Evolutionary conservation across 2,329 filamentous ascomycete genomes (phyloP), one percentile per base, ranked within the genome.

Genomic region (Colletotrichum tanaceti): DNA sequence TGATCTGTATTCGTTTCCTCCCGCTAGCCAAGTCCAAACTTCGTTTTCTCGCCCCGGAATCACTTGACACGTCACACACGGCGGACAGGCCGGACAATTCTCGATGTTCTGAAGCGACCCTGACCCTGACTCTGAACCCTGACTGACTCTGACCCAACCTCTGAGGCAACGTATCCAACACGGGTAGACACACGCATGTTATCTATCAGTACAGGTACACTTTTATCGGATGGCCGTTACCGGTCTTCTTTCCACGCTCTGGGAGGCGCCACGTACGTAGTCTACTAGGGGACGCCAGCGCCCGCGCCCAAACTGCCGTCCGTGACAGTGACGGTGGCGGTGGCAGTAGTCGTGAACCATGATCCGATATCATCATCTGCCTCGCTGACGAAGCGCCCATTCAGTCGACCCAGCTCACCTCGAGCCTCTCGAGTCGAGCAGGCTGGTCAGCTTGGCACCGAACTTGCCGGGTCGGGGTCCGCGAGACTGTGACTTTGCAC

Each of bases 11-110:
- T 22, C 18, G 14, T 13, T 22, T 9, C 22, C 22, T 32, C 28
- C 13, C 41, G n/a, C 28, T 16, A 35, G 13, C 47, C 53, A 5
- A 54, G n/a, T 4, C 49, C 41, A 65, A 68, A 59, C 60, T 68
- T 54, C 54, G 61, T 65, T 65, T 59, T 50, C 28, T 9, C 47
- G 61, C 65, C 46, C 49, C 58, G 35, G 53, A 54, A 50, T 60
- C 24, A 60, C 61, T 68, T 65, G 65, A 68, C 61, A n/a, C n/a
- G n/a, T n/a, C n/a, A n/a, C n/a, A 53, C 65, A 54, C 58, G n/a
- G n/a, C 13, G 35, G 35, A 14, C 32, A 14, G 20, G 49, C 54
- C 28, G 49, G 61, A 55, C 41, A 65, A 35, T 49, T 59, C 61
- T 55, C 24, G 49, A 24, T 1, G 4, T 59, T 20, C 24, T 32